Conservation (phyloP, 2,329 filamentous ascomycete genomes). For the Fusarium pseudonygamai region DNA sequence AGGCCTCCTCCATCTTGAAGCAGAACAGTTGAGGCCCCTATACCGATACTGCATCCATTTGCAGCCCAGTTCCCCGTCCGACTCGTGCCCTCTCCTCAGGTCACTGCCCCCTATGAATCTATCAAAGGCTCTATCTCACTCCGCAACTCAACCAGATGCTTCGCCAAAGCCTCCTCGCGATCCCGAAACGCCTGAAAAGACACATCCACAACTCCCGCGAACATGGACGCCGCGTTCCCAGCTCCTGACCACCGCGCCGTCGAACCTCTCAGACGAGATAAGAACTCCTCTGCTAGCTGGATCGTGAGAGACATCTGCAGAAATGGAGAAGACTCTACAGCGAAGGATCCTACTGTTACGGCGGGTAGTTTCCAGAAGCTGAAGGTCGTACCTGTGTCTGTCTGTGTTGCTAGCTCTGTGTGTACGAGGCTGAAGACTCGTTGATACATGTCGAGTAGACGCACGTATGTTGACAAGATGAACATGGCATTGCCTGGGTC, state of each 20-base stretch:
- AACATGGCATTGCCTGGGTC: constrained; percentile 53
- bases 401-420: constrained; percentile 43
- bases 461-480: constrained; percentile 51
- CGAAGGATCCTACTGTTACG: constrained; percentile 53
- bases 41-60: constrained; percentile 1
- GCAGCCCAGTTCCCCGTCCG: background rate
- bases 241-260: constrained; percentile 43
- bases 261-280: constrained; percentile 48
- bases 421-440: constrained; percentile 51
- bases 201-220: constrained; percentile 46
- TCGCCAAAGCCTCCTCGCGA: constrained; percentile 48
- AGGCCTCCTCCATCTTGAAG: background rate
- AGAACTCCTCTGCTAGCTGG: constrained; percentile 54
- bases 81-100: background rate
- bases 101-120: constrained; percentile 35
- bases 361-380: constrained; percentile 53
- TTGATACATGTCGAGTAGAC: constrained; percentile 54
- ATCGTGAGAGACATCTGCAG: constrained; percentile 55
- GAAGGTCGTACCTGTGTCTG: constrained; percentile 44
- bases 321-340: constrained; percentile 52
- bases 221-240: constrained; percentile 43
- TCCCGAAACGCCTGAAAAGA: constrained; percentile 46
- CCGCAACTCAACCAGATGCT: constrained; percentile 47
- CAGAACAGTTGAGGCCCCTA: constrained; percentile 4
- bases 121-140: constrained; percentile 48